phyloP scores from a whole-genome alignment of 2,329 filamentous ascomycete species.

The Akanthomyces dipterigenus region DNA sequence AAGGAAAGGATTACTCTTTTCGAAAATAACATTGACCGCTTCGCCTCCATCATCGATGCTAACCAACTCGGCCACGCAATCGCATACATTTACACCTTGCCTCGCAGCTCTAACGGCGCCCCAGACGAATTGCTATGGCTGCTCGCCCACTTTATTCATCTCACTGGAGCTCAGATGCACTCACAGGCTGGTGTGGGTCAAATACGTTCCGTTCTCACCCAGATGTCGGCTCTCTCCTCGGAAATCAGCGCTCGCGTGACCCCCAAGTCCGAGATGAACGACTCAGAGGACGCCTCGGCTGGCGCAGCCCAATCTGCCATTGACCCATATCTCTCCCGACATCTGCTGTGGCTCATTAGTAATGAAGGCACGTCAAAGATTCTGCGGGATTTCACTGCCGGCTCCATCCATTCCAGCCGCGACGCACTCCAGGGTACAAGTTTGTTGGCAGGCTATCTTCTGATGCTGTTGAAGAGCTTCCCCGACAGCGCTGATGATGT shows the following conservation, averaged over 20 bases:
- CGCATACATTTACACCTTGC: slow-evolving; percentile 26
- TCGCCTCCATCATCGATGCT: slow-evolving; percentile 33
- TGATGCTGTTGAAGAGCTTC: slow-evolving; percentile 81
- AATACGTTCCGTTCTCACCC: slow-evolving; percentile 46
- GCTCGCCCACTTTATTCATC: slow-evolving; percentile 58
- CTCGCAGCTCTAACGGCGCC: slow-evolving; percentile 19
- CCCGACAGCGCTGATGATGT: slow-evolving; percentile 78
- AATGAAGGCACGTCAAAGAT: slow-evolving; percentile 60
- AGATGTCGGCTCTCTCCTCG: slow-evolving; percentile 43
- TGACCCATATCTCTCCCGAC: slow-evolving; percentile 53
- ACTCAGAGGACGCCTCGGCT: slow-evolving; percentile 25
- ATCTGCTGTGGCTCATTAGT: slow-evolving; percentile 66
- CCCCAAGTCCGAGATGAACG: background rate
- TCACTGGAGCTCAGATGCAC: slow-evolving; percentile 36
- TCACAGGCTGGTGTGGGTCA: slow-evolving; percentile 33
- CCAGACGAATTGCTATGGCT: slow-evolving; percentile 52
- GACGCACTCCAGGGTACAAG: slow-evolving; percentile 42
- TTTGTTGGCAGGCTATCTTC: slow-evolving; percentile 74
- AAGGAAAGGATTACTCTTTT: slow-evolving; percentile 32
- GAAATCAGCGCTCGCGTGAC: slow-evolving; percentile 43
- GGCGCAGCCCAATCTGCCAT: slow-evolving; percentile 29
- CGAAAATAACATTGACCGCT: slow-evolving; percentile 29
- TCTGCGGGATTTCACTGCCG: slow-evolving; percentile 27
- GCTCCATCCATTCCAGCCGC: slow-evolving; percentile 23
- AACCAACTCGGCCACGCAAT: slow-evolving; percentile 37